Evolutionary conservation across 257 asterid genomes (phyloP).

Genomic region (Paraleonurus japonicus): DNA sequence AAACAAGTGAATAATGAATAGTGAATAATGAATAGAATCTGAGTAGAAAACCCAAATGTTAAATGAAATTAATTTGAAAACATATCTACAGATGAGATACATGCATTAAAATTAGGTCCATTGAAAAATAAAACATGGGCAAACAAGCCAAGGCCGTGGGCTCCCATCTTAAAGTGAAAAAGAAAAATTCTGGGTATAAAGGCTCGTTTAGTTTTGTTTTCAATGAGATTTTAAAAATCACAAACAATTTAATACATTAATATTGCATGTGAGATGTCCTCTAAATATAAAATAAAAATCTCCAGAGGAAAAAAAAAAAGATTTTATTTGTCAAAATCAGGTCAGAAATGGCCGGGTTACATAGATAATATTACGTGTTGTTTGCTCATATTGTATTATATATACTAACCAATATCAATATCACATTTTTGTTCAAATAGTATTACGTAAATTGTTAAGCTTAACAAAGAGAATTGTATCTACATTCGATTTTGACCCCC

Average conservation of each 20-base stretch:
- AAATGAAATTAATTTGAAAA: neutral
- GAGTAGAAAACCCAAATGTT: neutral
- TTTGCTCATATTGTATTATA: too few species aligned
- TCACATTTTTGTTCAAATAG: too few species aligned
- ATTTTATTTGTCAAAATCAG: too few species aligned
- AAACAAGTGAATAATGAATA: neutral
- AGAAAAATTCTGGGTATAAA: neutral
- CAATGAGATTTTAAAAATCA: neutral
- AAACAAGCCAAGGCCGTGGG: neutral
- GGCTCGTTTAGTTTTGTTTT: neutral
- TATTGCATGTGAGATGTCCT: neutral
- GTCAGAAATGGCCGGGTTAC: too few species aligned
- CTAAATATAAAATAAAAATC: too few species aligned
- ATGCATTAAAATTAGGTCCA: slow-evolving; percentile 38
- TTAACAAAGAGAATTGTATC: too few species aligned
- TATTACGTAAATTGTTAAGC: too few species aligned
- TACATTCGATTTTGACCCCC: too few species aligned
- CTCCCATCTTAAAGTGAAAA: neutral
- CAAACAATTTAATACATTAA: too few species aligned
- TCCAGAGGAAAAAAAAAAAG: too few species aligned
- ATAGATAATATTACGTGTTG: too few species aligned
- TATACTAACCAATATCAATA: too few species aligned
- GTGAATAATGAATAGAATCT: neutral
- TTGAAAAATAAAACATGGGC: slow-evolving; percentile 7
- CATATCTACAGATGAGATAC: slow-evolving; percentile 7